Evolutionary conservation across 2,329 filamentous ascomycete genomes (phyloP).

Genomic region (Calonectria leucothoes): DNA sequence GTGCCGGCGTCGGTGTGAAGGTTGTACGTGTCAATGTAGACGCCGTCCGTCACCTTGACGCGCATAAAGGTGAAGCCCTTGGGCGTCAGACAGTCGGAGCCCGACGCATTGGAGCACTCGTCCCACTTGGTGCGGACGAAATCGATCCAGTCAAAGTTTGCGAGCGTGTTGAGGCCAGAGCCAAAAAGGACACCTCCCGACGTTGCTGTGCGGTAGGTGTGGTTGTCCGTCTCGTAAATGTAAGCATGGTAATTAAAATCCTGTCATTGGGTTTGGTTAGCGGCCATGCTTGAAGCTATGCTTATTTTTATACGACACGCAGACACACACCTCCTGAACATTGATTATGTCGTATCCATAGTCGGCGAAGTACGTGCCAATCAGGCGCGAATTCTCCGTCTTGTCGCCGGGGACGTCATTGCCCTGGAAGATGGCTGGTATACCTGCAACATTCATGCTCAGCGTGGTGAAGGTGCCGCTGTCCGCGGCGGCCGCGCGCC

Average conservation of each 20-base stretch:
- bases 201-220: constrained; percentile 71
- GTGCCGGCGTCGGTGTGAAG: constrained; percentile 71
- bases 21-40: constrained; percentile 74
- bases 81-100: constrained; percentile 72
- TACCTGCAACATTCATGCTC: constrained; percentile 65
- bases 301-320: not conserved
- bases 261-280: not conserved
- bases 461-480: constrained; percentile 10
- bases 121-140: constrained; percentile 70
- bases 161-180: constrained; percentile 72
- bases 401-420: constrained; percentile 74
- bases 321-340: constrained; percentile 63
- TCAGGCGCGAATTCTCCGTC: constrained; percentile 64
- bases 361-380: constrained; percentile 67
- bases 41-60: constrained; percentile 58
- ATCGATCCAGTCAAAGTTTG: constrained; percentile 65
- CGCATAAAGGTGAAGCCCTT: constrained; percentile 79
- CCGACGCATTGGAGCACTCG: constrained; percentile 66
- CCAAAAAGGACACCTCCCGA: constrained; percentile 74
- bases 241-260: constrained; percentile 77
- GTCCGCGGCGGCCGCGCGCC: constrained; percentile 7
- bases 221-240: constrained; percentile 70
- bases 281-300: not conserved
- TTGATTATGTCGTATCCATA: constrained; percentile 72
- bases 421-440: constrained; percentile 65